Evolutionary conservation across 2,329 filamentous ascomycete genomes (phyloP).

Genomic region (Cercospora brassicicola): DNA sequence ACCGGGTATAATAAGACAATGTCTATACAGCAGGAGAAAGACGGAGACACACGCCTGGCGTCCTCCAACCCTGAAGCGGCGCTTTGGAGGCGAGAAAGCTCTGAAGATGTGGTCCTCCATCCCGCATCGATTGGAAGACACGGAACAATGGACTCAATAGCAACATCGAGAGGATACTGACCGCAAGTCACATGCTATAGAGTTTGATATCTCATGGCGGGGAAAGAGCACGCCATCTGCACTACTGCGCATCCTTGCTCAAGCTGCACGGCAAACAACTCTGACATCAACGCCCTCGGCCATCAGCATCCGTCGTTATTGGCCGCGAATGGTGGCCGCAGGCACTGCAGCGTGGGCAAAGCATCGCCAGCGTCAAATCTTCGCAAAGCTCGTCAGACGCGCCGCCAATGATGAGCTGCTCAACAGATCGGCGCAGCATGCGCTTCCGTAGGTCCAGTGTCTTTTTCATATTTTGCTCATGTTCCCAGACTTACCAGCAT

Average conservation of each 20-base stretch:
- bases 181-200: not conserved
- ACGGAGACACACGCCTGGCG: not conserved
- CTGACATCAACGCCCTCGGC: slow-evolving; percentile 1
- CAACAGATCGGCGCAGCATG: not conserved
- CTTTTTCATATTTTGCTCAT: not conserved
- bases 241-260: slow-evolving; percentile 8
- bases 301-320: slow-evolving; percentile 2
- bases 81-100: too few relatives aligned
- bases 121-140: not conserved
- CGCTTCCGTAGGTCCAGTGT: not conserved
- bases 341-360: slow-evolving; percentile 1
- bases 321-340: not conserved
- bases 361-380: not conserved
- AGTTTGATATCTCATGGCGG: slow-evolving; percentile 9
- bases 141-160: not conserved
- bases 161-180: not conserved
- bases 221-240: slow-evolving; percentile 12
- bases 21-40: not conserved
- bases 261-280: slow-evolving; percentile 7
- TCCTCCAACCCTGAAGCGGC: too few relatives aligned
- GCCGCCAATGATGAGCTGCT: slow-evolving; percentile 14
- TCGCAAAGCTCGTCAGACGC: slow-evolving; percentile 9
- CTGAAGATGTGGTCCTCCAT: not conserved
- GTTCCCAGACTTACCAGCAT: not conserved
- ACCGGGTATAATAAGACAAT: not conserved